phyloP scores from a whole-genome alignment of 306 rosid genomes.

The Glycine tomentella region DNA sequence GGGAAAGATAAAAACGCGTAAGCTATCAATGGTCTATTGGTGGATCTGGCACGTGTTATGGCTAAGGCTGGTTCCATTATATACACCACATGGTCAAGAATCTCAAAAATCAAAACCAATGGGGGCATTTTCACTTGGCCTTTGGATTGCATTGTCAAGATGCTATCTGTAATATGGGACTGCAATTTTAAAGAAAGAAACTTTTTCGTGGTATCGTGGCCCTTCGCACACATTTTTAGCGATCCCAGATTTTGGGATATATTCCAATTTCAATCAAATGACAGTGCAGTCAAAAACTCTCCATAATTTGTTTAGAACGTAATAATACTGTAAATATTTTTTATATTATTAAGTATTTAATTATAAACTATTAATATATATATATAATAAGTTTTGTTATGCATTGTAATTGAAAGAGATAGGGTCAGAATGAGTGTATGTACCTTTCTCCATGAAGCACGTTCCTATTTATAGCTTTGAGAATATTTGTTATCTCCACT shows the following conservation, averaged over 20 bases:
- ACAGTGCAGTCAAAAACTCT: neutral
- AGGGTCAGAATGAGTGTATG: too few species aligned
- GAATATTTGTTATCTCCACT: too few species aligned
- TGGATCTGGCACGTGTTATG: constrained; percentile 31
- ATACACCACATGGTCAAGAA: constrained; percentile 3
- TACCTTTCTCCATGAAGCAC: too few species aligned
- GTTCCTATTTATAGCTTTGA: too few species aligned
- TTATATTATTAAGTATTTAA: too few species aligned
- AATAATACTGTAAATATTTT: too few species aligned
- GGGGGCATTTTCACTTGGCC: constrained; percentile 36
- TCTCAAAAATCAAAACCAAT: constrained; percentile 18
- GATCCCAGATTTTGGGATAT: neutral
- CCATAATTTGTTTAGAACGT: neutral
- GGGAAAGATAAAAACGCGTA: constrained; percentile 38
- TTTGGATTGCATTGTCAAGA: neutral
- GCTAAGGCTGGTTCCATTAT: neutral
- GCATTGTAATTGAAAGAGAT: too few species aligned
- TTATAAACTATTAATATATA: too few species aligned
- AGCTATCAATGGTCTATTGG: constrained; percentile 23
- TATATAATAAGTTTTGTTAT: too few species aligned
- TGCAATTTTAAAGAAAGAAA: neutral
- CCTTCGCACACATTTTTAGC: constrained; percentile 32
- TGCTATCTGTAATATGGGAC: neutral
- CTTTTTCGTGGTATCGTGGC: constrained; percentile 11
- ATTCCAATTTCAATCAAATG: neutral